Base-by-base conservation (phyloP, 306 rosid species). In the Cicer bijugum region DNA sequence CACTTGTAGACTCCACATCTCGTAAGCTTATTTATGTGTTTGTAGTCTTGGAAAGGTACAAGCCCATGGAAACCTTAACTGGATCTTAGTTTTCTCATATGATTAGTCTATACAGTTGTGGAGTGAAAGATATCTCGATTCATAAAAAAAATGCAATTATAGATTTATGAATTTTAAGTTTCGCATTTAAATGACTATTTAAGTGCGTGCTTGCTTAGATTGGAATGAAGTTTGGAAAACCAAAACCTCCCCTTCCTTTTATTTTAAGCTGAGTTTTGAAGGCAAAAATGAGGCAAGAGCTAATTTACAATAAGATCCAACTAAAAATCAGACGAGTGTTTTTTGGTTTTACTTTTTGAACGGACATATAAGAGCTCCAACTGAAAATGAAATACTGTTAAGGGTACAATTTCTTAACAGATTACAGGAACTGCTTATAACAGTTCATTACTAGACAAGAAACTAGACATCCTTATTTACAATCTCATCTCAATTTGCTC, bases 361-460 rank as follows among this genome's bases (percentile, higher is more conserved):
- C 9, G 17, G 9, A 2, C 40, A 9, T 33, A 28, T 8, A 33
- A 58, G 43, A 57, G 9, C 45, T 60, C 66, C 43, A 35, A 33
- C 19, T 60, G 11, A 2, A 7, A 60, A 60, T 17, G 9, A 35
- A 2, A 37, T 62, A 14, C 44, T 59, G 44, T 7, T 7, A 51
- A 42, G 69, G 42, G 16, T 48, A 6, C 46, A 39, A 15, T 23
- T 60, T 43, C 59, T 14, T 15, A 62, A 43, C 45, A 17, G 52
- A 37, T 46, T 55, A 62, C 20, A 69, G 71, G 76, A 77, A 37
- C 52, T 69, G 39, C 8, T 60, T 7, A 48, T 48, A 9, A 69
- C 52, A 78, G 8, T 48, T 19, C 3, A 23, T 23, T 51, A 71
- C 72, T 14, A 15, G 16, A 17, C 48, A n/a, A 17, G 62, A 46